phyloP scores from a whole-genome alignment of 2,329 filamentous ascomycete genomes.

The Colletotrichum agaves region DNA sequence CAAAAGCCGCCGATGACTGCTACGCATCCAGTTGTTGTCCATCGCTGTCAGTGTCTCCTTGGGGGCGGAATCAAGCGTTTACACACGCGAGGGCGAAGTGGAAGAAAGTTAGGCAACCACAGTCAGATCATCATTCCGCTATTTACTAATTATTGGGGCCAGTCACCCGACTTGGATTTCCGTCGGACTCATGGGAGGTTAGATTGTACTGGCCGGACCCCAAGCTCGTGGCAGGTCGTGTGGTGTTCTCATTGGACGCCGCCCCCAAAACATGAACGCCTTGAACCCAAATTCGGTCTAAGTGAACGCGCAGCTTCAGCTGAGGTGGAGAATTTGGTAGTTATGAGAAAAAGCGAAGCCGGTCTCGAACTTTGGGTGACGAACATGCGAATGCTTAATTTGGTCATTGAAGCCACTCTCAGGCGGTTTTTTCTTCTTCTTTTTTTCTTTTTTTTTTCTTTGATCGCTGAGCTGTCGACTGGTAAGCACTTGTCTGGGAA shows the following conservation, averaged over 20 bases:
- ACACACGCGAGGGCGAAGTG: neutral
- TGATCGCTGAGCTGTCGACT: neutral
- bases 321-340: neutral
- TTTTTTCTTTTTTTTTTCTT: neutral
- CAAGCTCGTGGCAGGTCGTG: neutral
- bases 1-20: neutral
- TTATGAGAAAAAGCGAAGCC: neutral
- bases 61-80: neutral
- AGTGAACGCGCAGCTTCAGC: neutral
- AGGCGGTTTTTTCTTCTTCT: neutral
- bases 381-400: neutral
- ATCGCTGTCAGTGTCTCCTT: neutral
- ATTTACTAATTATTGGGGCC: neutral
- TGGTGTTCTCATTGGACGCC: neutral
- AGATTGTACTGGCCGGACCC: no score
- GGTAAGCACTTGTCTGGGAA: conserved; percentile 18
- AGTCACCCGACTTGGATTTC: neutral
- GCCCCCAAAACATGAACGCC: neutral
- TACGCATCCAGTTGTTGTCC: neutral
- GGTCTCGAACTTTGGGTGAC: neutral
- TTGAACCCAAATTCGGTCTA: neutral
- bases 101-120: neutral
- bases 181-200: neutral
- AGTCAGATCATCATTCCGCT: neutral
- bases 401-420: neutral